phyloP scores from a whole-genome alignment of 805 yeast genomes.

The Kockiozyma suomiensis region DNA sequence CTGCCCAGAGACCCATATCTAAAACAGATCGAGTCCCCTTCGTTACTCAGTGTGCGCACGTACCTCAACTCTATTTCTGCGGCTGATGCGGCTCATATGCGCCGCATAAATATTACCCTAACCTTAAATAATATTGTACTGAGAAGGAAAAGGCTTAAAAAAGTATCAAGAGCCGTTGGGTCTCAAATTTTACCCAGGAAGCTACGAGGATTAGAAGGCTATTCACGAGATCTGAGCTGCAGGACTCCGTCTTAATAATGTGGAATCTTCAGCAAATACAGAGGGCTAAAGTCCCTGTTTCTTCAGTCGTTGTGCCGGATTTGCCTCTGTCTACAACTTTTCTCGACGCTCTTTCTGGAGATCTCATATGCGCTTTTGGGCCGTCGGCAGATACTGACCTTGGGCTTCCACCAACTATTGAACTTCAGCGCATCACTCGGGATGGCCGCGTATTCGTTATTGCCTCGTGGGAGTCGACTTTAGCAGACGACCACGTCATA shows the following conservation, averaged over 20 bases:
- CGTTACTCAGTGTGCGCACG: not conserved
- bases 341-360: slow-evolving; percentile 75
- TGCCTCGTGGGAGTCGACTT: slow-evolving; percentile 48
- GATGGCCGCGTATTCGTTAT: slow-evolving; percentile 54
- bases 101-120: not conserved
- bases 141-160: not conserved
- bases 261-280: slow-evolving; percentile 29
- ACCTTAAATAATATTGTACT: not conserved
- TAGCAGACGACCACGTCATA: slow-evolving; percentile 3
- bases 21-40: not conserved
- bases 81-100: not conserved
- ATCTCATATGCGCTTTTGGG: slow-evolving; percentile 66
- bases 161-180: not conserved
- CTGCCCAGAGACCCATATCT: not conserved
- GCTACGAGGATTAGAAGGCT: no score
- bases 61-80: not conserved
- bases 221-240: not conserved
- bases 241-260: slow-evolving; percentile 10
- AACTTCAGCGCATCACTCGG: slow-evolving; percentile 11
- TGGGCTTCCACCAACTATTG: slow-evolving; percentile 4
- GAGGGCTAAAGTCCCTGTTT: slow-evolving; percentile 46
- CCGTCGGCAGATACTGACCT: not conserved
- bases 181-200: not conserved
- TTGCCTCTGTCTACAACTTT: slow-evolving; percentile 54
- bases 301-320: slow-evolving; percentile 66